A percentile compares a stretch with the other conserved stretches of the same genome.
These are phyloP conservation scores for Ananas comosus DNA, from an alignment of 176 grass and related monocot genomes.

Conservation along the genomic window DNA sequence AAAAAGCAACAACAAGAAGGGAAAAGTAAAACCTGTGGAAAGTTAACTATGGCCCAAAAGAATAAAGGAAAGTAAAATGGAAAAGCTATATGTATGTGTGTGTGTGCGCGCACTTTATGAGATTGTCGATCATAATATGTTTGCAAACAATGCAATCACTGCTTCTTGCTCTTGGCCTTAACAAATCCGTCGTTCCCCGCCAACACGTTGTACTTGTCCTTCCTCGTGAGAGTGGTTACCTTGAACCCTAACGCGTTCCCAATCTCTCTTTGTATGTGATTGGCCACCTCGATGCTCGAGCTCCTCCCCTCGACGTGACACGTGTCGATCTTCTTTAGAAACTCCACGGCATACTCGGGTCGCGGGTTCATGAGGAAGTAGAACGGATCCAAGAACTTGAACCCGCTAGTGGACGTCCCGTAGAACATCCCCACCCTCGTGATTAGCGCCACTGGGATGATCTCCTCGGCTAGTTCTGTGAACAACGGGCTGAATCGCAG, in stretches of 20 bases:
- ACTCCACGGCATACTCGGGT: constrained; percentile 40
- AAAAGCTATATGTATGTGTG: too few relatives aligned
- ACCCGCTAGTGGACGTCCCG: constrained; percentile 44
- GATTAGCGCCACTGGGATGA: constrained; percentile 52
- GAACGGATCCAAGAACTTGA: constrained; percentile 58
- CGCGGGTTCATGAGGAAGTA: constrained; percentile 81
- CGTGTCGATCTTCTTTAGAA: constrained; percentile 46
- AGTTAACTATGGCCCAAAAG: too few relatives aligned
- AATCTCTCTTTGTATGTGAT: constrained; percentile 57
- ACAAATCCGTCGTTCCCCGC: constrained; percentile 51
- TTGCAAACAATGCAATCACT: not conserved
- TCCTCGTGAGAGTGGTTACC: constrained; percentile 53
- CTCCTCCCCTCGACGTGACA: constrained; percentile 12
- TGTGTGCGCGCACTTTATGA: too few relatives aligned
- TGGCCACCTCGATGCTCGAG: constrained; percentile 48
- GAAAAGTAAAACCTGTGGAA: too few relatives aligned
- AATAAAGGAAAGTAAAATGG: too few relatives aligned
- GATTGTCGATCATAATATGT: too few relatives aligned
- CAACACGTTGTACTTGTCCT: constrained; percentile 63
- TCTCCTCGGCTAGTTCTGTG: constrained; percentile 31
- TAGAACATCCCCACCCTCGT: constrained; percentile 62
- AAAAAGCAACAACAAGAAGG: too few relatives aligned
- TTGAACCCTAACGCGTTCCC: constrained; percentile 39
- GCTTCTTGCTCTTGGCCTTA: constrained; percentile 3
- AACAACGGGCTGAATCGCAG: constrained; percentile 71